Percentiles rank a stretch among this genome's conserved stretches.
Conservation (phyloP, 1,284 basidiomycete genomes). For the Salmacisia buchloeana region DNA sequence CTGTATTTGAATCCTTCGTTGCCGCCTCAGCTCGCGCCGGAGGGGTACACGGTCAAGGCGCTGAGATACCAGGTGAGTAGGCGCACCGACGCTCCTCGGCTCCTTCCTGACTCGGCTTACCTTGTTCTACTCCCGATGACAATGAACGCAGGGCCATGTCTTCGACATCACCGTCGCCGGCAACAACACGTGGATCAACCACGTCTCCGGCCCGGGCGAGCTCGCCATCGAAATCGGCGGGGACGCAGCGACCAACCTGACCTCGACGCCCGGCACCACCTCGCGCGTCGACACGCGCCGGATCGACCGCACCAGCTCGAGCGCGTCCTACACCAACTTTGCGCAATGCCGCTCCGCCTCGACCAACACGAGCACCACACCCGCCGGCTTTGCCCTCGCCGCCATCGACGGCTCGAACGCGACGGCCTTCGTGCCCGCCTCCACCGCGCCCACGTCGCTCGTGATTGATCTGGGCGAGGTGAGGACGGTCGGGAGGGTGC, state of each 20-base stretch:
- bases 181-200: constrained; percentile 2
- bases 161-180: constrained; percentile 23
- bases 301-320: constrained; percentile 11
- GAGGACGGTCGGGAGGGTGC: not conserved
- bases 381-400: constrained; percentile 28
- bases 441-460: not conserved
- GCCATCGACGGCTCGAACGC: constrained; percentile 42
- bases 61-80: constrained; percentile 20
- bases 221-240: constrained; percentile 21
- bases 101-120: not conserved
- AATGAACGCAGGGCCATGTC: constrained; percentile 11
- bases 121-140: not conserved
- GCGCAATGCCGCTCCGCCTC: constrained; percentile 27
- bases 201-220: constrained; percentile 7
- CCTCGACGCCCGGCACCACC: constrained; percentile 3
- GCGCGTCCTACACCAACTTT: constrained; percentile 25
- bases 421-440: constrained; percentile 11
- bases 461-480: not conserved
- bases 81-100: constrained; percentile 9
- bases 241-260: constrained; percentile 19
- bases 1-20: constrained; percentile 34
- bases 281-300: constrained; percentile 3
- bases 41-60: constrained; percentile 32
- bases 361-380: constrained; percentile 16
- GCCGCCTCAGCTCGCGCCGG: constrained; percentile 27